phyloP scores from a whole-genome alignment of 2,329 filamentous ascomycete species.

The Aspergillus flavus region DNA sequence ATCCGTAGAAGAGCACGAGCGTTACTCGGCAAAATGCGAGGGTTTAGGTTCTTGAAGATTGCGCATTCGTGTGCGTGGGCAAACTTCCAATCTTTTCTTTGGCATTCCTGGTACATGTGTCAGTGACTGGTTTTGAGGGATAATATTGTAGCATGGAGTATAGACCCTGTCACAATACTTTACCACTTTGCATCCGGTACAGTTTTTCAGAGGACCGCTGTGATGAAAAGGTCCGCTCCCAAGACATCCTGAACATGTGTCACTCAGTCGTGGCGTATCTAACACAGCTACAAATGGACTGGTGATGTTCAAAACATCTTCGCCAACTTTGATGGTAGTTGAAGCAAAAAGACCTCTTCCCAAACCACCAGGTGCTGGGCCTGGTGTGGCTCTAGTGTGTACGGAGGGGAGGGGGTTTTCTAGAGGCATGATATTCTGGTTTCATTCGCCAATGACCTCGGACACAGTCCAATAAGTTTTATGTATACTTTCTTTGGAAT shows the following conservation, averaged over 20 bases:
- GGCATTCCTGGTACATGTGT: conserved; percentile 53
- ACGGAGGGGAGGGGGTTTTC: not conserved
- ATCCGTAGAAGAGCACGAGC: conserved; percentile 60
- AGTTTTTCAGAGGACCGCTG: conserved; percentile 50
- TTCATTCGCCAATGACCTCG: not conserved
- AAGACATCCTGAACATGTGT: conserved; percentile 63
- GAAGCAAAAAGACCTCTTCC: conserved; percentile 61
- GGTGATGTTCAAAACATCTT: conserved; percentile 52
- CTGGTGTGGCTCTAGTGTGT: conserved; percentile 27
- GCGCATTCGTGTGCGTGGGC: conserved; percentile 64
- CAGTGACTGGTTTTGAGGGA: not conserved
- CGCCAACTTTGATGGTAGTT: conserved; percentile 50
- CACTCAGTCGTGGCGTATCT: conserved; percentile 53
- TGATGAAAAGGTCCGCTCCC: conserved; percentile 35
- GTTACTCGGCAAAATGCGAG: conserved; percentile 55
- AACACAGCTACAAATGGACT: conserved; percentile 58
- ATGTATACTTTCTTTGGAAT: not conserved
- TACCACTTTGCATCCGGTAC: conserved; percentile 60
- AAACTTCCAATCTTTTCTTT: conserved; percentile 61
- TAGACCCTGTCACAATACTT: conserved; percentile 62
- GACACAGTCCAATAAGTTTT: not conserved
- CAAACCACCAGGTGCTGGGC: conserved; percentile 29
- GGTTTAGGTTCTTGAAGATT: conserved; percentile 50
- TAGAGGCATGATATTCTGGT: conserved; percentile 1
- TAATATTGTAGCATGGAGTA: not conserved